phyloP scores from a whole-genome alignment of 2,329 filamentous ascomycete genomes.

The Aspergillus ibericus region DNA sequence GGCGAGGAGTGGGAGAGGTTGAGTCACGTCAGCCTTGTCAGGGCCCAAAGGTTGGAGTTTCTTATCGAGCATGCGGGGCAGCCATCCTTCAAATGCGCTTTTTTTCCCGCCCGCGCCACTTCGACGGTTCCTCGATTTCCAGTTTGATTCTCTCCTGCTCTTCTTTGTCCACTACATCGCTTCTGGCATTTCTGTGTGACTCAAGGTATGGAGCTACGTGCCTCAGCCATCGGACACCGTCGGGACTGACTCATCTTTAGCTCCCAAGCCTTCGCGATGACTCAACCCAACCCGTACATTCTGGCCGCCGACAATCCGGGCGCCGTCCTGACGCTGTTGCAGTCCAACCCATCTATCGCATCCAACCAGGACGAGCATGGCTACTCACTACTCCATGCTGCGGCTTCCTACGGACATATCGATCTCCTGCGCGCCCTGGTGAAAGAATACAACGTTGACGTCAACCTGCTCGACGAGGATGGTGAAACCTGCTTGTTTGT shows the following conservation, averaged over 20 bases:
- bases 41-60: neutral
- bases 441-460: constrained; percentile 71
- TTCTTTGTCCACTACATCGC: neutral
- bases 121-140: neutral
- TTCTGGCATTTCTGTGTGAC: neutral
- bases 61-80: constrained; percentile 16
- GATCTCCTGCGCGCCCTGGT: constrained; percentile 75
- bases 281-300: constrained; percentile 63
- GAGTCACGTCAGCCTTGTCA: neutral
- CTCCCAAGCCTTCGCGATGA: constrained; percentile 27
- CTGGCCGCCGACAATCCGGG: constrained; percentile 80
- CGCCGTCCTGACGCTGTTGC: constrained; percentile 71
- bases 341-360: constrained; percentile 72
- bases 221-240: neutral
- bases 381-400: constrained; percentile 91
- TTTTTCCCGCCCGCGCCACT: constrained; percentile 12
- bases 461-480: constrained; percentile 85
- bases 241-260: constrained; percentile 11
- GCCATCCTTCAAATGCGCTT: neutral
- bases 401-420: constrained; percentile 86
- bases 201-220: neutral
- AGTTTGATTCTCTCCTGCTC: neutral
- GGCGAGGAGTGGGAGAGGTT: neutral
- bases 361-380: constrained; percentile 82
- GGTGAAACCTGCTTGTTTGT: constrained; percentile 93